phyloP scores from a whole-genome alignment of 2,329 filamentous ascomycete genomes.

The Tolypocladium tropicale region DNA sequence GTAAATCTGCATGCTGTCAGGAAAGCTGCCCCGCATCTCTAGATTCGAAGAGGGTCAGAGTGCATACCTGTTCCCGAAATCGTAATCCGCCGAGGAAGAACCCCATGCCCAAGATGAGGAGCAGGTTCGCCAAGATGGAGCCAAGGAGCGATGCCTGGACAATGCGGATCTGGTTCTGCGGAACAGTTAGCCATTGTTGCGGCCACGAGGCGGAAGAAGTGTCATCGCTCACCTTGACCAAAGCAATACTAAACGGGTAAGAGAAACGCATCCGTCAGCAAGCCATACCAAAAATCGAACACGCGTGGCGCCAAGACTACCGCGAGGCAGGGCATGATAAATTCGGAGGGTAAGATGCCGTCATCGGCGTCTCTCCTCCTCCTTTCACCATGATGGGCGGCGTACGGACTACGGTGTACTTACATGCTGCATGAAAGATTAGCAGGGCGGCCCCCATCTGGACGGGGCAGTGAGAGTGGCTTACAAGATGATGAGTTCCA shows the following conservation, averaged over 20 bases:
- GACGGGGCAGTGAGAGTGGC: conserved; percentile 6
- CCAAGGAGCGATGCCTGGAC: conserved; percentile 86
- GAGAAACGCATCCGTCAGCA: neutral
- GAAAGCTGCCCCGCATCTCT: neutral
- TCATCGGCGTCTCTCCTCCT: neutral
- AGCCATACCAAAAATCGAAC: neutral
- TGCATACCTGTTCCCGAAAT: conserved; percentile 60
- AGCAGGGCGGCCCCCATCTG: neutral
- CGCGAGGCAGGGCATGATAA: neutral
- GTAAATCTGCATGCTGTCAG: conserved; percentile 51
- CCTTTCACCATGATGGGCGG: neutral
- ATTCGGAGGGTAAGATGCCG: neutral
- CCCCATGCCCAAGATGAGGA: conserved; percentile 85
- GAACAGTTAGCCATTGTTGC: neutral
- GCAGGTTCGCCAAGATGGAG: conserved; percentile 78
- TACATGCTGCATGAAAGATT: conserved; percentile 35
- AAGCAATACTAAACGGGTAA: conserved; percentile 51
- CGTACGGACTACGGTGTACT: conserved; percentile 18
- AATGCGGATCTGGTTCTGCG: conserved; percentile 69
- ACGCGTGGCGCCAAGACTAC: neutral
- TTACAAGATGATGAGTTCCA: conserved; percentile 69
- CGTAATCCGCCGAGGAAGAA: conserved; percentile 80
- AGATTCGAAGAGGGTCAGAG: neutral
- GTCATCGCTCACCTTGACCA: conserved; percentile 44
- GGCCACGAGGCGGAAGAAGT: neutral